Conservation (phyloP, 1,284 basidiomycete genomes). For the Erythrobasidium hasegawianum region DNA sequence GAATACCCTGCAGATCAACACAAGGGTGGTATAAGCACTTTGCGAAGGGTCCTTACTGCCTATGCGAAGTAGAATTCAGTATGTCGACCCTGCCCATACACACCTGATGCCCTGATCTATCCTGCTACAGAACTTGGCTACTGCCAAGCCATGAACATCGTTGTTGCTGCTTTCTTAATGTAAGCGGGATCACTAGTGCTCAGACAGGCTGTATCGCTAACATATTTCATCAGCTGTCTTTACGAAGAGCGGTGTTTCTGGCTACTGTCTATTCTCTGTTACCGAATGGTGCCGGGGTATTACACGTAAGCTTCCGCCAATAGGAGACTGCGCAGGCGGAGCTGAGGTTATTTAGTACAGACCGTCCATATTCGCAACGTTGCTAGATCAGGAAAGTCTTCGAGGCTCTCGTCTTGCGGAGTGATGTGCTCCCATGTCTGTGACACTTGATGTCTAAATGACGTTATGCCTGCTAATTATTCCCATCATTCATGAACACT, state of each 20-base stretch:
- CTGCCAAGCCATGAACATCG: conserved; percentile 54
- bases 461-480: conserved; percentile 40
- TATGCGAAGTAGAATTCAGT: conserved; percentile 98
- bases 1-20: conserved; percentile 93
- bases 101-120: conserved; percentile 43
- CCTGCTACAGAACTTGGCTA: conserved; percentile 44
- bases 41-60: conserved; percentile 87
- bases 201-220: too few relatives aligned
- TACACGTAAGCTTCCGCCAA: conserved; percentile 70
- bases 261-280: conserved; percentile 92
- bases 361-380: conserved; percentile 96
- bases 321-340: conserved; percentile 5
- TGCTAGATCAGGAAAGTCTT: conserved; percentile 97
- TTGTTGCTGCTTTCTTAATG: conserved; percentile 80
- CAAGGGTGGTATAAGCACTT: conserved; percentile 74
- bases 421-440: conserved; percentile 47
- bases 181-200: conserved; percentile 55
- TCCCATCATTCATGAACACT: conserved; percentile 86
- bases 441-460: too few relatives aligned
- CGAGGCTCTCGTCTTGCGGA: conserved; percentile 87
- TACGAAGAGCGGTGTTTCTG: conserved; percentile 99
- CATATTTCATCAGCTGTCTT: too few relatives aligned
- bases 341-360: conserved; percentile 52
- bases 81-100: conserved; percentile 41
- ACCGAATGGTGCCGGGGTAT: conserved; percentile 91